Percentiles rank a stretch among this genome's conserved stretches.
Conservation (phyloP, 768 basidiomycete species). For the Podaxis pistillaris region DNA sequence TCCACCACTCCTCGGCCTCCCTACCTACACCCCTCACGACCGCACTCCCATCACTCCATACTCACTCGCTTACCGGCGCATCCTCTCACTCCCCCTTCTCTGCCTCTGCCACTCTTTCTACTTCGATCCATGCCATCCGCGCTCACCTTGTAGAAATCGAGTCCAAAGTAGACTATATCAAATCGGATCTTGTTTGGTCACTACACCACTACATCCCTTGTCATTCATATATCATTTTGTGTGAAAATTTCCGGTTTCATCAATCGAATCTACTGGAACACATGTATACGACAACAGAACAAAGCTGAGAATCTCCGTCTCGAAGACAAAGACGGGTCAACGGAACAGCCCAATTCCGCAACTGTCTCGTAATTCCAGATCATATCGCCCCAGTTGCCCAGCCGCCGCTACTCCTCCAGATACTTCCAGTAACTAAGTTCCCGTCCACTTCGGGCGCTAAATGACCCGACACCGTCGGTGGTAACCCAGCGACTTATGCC, state of each 20-base stretch:
- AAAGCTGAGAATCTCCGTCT: neutral
- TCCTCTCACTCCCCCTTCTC: neutral
- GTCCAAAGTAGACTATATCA: neutral
- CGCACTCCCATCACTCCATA: neutral
- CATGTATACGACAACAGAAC: neutral
- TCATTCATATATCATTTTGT: neutral
- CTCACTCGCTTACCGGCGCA: neutral
- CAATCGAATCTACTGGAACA: neutral
- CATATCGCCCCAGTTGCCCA: neutral
- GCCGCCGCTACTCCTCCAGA: slow-evolving; percentile 1
- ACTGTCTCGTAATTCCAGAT: no score
- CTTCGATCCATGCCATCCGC: neutral
- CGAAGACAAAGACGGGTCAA: neutral
- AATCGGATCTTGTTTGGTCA: neutral
- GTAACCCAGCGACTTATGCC: no score
- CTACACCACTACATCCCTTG: neutral
- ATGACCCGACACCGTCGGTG: slow-evolving; percentile 8
- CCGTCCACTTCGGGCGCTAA: slow-evolving; percentile 8
- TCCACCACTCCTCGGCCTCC: slow-evolving; percentile 4
- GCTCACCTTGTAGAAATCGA: neutral
- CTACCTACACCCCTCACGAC: neutral
- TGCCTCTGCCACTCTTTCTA: neutral
- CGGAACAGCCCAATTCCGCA: slow-evolving; percentile 5
- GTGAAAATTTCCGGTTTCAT: slow-evolving; percentile 1
- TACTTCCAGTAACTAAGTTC: neutral